These are phyloP conservation scores for Acanthamoeba royreba DNA, from an alignment of 208 protist species.

Conservation along the genomic window DNA sequence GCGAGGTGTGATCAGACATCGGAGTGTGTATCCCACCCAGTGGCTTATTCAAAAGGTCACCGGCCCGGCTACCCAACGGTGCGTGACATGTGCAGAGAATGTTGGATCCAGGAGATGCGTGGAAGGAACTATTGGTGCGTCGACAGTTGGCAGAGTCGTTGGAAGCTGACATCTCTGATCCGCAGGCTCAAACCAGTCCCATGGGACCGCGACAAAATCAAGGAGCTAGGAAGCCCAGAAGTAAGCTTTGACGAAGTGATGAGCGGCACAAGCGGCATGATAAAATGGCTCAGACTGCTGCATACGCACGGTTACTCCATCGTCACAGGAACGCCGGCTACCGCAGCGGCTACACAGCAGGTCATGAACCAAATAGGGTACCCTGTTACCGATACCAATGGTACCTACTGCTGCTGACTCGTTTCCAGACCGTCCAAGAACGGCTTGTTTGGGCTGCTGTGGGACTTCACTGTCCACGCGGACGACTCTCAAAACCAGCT, in stretches of 20 bases:
- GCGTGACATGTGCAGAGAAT: no score
- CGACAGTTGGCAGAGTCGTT: no score
- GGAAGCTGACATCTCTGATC: background rate
- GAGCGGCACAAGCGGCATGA: background rate
- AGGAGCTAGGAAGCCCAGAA: background rate
- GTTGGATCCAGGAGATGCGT: no score
- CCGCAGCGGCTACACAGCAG: background rate
- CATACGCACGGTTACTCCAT: conserved; percentile 18
- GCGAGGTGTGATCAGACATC: no score
- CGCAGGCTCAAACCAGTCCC: background rate
- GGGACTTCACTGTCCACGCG: conserved; percentile 26
- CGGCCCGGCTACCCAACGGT: background rate
- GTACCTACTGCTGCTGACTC: background rate
- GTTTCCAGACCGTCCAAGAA: background rate
- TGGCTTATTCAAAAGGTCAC: background rate
- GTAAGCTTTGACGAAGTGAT: conserved; percentile 23
- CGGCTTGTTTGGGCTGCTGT: background rate
- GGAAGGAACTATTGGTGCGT: no score
- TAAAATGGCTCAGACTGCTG: background rate
- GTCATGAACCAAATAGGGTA: conserved; percentile 7
- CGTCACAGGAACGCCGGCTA: background rate
- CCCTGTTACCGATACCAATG: background rate
- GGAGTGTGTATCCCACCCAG: background rate
- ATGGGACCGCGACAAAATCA: background rate
- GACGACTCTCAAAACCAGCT: background rate